These are phyloP conservation scores for Globisporangium irregulare DNA, from an alignment of 352 stramenopile genomes.

Conservation along the genomic window DNA sequence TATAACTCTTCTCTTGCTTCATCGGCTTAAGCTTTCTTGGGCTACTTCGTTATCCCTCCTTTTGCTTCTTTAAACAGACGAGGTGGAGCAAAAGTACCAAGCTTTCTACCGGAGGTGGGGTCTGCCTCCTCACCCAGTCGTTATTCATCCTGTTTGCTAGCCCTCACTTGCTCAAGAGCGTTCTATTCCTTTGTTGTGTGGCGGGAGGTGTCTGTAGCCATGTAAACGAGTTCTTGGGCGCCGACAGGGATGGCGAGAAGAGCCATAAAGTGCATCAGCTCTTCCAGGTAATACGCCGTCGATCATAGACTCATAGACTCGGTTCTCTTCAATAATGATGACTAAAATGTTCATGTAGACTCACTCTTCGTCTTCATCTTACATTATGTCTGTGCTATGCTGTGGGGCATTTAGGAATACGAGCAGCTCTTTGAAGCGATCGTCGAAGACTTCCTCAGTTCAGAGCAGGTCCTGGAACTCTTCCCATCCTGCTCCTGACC, in stretches of 20 bases:
- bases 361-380: no score
- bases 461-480: constrained; percentile 28
- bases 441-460: constrained; percentile 37
- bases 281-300: constrained; percentile 30
- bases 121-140: no score
- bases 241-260: constrained; percentile 28
- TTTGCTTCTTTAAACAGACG: constrained; percentile 5
- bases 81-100: constrained; percentile 15
- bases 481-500: neutral
- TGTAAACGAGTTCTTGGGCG: constrained; percentile 32
- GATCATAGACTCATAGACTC: no score
- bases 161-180: neutral
- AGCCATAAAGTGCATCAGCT: constrained; percentile 36
- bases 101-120: constrained; percentile 13
- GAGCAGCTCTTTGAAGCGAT: constrained; percentile 48
- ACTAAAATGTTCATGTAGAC: no score
- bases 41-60: neutral
- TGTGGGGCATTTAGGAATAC: constrained; percentile 30
- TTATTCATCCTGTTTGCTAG: neutral
- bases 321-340: no score
- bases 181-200: neutral
- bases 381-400: no score
- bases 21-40: neutral
- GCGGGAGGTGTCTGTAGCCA: constrained; percentile 21
- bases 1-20: no score